phyloP scores from a whole-genome alignment of 257 asterid species.

The Jasminum sambac region DNA sequence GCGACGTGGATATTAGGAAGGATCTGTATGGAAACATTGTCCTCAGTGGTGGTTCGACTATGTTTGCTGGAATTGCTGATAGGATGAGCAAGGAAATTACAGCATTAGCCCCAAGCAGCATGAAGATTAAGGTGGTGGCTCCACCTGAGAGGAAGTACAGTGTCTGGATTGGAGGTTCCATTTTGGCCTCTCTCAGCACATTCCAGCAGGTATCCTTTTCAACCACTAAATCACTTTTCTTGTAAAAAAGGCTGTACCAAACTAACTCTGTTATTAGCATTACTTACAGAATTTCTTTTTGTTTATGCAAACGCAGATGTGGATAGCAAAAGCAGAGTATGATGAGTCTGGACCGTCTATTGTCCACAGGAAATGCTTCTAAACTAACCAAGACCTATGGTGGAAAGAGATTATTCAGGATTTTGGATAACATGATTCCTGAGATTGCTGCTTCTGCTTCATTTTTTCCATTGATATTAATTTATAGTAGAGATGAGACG shows the following conservation, averaged over 20 bases:
- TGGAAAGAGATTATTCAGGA: neutral
- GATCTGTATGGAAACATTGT: conserved; percentile 1
- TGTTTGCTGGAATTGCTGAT: neutral
- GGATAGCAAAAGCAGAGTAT: conserved; percentile 60
- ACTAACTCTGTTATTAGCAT: no score
- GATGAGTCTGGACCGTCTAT: conserved; percentile 60
- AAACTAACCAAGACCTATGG: conserved; percentile 8
- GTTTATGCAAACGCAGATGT: conserved; percentile 39
- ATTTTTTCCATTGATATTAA: conserved; percentile 32
- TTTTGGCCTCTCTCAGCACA: conserved; percentile 3
- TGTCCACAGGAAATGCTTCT: conserved; percentile 66
- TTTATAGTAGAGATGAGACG: conserved; percentile 36
- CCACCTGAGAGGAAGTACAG: conserved; percentile 4
- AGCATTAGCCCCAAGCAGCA: conserved; percentile 1
- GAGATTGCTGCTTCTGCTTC: conserved; percentile 28
- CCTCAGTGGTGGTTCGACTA: conserved; percentile 1
- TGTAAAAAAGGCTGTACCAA: no score
- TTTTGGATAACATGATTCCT: conserved; percentile 16
- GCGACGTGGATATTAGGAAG: conserved; percentile 5
- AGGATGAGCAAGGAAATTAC: conserved; percentile 2
- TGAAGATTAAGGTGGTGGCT: conserved; percentile 8
- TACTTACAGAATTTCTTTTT: neutral
- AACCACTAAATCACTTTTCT: neutral
- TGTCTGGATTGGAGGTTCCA: conserved; percentile 5
- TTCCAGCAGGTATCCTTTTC: conserved; percentile 28